Evolutionary conservation across 306 rosid species (phyloP).

Genomic region (Crotalaria pallida): DNA sequence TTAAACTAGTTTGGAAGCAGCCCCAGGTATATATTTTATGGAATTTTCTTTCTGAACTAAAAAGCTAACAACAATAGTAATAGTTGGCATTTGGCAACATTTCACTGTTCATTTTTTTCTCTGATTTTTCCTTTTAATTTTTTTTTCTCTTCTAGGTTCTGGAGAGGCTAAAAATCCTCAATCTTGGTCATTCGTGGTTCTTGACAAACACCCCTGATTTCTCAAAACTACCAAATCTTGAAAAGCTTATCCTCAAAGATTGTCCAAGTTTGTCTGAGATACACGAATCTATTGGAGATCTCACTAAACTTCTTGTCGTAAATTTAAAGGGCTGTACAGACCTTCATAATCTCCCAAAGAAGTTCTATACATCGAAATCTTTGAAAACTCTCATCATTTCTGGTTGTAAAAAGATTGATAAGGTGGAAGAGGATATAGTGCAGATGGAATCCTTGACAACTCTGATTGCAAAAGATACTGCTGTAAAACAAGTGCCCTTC

Average conservation of each 20-base stretch:
- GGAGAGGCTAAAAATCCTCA: slow-evolving; percentile 22
- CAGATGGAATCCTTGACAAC: slow-evolving; percentile 38
- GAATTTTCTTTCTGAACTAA: neutral
- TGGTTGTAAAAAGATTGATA: slow-evolving; percentile 33
- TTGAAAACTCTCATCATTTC: slow-evolving; percentile 33
- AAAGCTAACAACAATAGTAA: neutral
- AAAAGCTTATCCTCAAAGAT: slow-evolving; percentile 11
- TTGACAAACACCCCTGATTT: slow-evolving; percentile 32
- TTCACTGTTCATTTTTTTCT: neutral
- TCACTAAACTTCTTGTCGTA: neutral
- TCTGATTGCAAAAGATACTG: slow-evolving; percentile 25
- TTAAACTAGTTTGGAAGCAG: slow-evolving; percentile 28
- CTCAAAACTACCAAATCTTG: slow-evolving; percentile 28
- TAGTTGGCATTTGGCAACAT: neutral
- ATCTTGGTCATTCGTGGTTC: slow-evolving; percentile 21
- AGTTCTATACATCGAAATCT: slow-evolving; percentile 17
- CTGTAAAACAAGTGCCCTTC: slow-evolving; percentile 20
- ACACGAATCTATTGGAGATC: slow-evolving; percentile 31
- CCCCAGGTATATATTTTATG: slow-evolving; percentile 19
- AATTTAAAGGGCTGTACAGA: slow-evolving; percentile 16
- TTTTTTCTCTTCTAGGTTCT: neutral
- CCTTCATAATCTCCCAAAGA: neutral
- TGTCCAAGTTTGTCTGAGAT: slow-evolving; percentile 18
- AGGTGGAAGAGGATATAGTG: slow-evolving; percentile 27
- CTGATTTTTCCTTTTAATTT: neutral